Evolutionary conservation across 139 green algal species (phyloP), one percentile per base, ranked within the genome.

Genomic region (Pycnococcus provasolii): DNA sequence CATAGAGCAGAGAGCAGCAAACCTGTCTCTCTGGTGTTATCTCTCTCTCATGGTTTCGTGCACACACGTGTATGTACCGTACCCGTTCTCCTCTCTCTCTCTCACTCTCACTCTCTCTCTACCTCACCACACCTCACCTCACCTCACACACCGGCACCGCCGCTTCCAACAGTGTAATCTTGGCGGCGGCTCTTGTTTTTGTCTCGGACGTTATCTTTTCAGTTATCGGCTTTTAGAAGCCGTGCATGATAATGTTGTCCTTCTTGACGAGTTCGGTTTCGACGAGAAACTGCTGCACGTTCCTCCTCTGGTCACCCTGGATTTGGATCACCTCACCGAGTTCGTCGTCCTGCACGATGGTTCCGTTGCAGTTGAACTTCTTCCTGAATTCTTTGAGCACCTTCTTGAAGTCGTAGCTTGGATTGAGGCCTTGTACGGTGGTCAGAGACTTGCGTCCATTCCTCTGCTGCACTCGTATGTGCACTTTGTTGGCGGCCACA

Each of bases 301-400:
- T 96, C 82, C 97, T 98, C 72, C 93, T 87, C 86, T 99, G 93
- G 76, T 99, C 93, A 44, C 93, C 93, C 75, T 99, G 93, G 59
- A 99, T 84, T 85, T 99, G 93, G 53, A 99, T 95, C 53, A 96
- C 84, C 74, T 88, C 77, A 7, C 93, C 93, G 2, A 93, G 79
- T 78, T 99, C 91, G 40, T 80, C 54, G 71, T 99, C 93, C 65
- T 97, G 91, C 15, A 99, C 91, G 40, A 99, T 89, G 13, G 80
- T 92, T 53, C 93, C 93, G 88, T 99, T 99, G 87, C 93, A 99
- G 78, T 90, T 97, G 68, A 96, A 98, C 72, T 97, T 60, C 76
- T 99, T 99, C 85, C 97, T 98, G 67, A 98, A 88, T 1, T 90
- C 93, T 70, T 99, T 99, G 9, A 99, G 75, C 41, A 71, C 48